Base-by-base conservation (phyloP, 2,329 filamentous ascomycete genomes). In the Paraphoma chrysanthemicola region DNA sequence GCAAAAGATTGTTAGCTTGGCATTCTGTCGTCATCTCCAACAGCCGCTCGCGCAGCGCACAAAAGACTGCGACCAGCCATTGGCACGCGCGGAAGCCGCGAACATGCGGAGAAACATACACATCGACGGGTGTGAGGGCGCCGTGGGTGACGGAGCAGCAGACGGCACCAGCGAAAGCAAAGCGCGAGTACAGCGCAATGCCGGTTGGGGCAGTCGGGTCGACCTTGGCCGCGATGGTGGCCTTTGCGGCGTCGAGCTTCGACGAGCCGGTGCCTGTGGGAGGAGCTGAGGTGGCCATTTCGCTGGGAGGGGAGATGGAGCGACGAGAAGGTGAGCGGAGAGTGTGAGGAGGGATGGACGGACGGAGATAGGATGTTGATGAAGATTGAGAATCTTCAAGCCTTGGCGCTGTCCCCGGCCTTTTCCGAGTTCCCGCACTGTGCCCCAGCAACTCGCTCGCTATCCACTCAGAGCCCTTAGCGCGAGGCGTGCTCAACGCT, bases 101-200 rank as follows among this genome's bases (percentile, higher is more conserved):
- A 51, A 43, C 14, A 48, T 29, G 18, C 41, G 56, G 57, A 18
- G 41, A 54, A 60, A 91, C 94, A 82, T 95, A 98, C 94, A 99
- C 95, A 91, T 99, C 95, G 81, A 99, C 93, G 77, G 95, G 95
- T 71, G 95, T 99, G 74, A 98, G 89, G 77, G 86, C 90, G 81
- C 94, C 95, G 88, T 99, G 95, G 78, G 95, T 99, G 83, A 98
- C 84, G 73, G 93, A 95, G 83, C 95, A 99, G 89, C 95, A 97
- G 85, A 98, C 84, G 73, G 95, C 95, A 83, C 95, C 95, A 74
- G 95, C 93, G 75, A 99, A 90, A 82, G 95, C 94, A 85, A 97
- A 97, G 82, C 92, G 88, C 74, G 92, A 91, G 89, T 98, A 98
- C 73, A 99, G 91, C 59, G 79, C 83, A 68, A 93, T 46, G 62